phyloP scores from a whole-genome alignment of 73 alveolate genomes.

The Urostyla sp. region DNA sequence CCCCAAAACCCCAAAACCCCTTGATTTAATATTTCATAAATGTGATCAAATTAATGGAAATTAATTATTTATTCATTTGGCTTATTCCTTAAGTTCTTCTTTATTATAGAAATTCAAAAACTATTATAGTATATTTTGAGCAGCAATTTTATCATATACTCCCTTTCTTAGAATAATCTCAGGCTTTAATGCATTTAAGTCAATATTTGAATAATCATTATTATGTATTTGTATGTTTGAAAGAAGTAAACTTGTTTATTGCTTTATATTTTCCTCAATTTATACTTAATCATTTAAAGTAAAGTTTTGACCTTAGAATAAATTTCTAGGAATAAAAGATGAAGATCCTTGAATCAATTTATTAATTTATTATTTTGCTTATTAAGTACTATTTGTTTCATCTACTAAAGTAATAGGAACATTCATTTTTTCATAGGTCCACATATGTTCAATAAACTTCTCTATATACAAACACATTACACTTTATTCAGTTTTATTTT shows the following conservation, averaged over 20 bases:
- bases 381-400: conserved; percentile 50
- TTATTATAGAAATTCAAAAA: conserved; percentile 32
- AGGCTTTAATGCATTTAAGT: not conserved
- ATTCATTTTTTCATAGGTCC: conserved; percentile 3
- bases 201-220: not conserved
- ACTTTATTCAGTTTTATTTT: not conserved
- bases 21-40: too few species aligned
- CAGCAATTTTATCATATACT: conserved; percentile 51
- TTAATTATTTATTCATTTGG: too few species aligned
- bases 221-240: not conserved
- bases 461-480: conserved; percentile 28
- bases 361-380: conserved; percentile 50
- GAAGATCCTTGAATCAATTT: not conserved
- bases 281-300: too few species aligned
- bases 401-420: conserved; percentile 63
- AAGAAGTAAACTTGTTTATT: too few species aligned
- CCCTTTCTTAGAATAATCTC: conserved; percentile 58
- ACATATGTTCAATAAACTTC: conserved; percentile 55
- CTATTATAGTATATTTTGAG: conserved; percentile 32
- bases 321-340: too few species aligned
- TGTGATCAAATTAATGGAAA: too few species aligned
- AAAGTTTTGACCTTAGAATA: too few species aligned
- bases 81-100: conserved; percentile 2
- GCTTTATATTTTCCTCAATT: too few species aligned
- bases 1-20: too few species aligned